Conservation (phyloP, 306 rosid species). For the Castanospermum australe region DNA sequence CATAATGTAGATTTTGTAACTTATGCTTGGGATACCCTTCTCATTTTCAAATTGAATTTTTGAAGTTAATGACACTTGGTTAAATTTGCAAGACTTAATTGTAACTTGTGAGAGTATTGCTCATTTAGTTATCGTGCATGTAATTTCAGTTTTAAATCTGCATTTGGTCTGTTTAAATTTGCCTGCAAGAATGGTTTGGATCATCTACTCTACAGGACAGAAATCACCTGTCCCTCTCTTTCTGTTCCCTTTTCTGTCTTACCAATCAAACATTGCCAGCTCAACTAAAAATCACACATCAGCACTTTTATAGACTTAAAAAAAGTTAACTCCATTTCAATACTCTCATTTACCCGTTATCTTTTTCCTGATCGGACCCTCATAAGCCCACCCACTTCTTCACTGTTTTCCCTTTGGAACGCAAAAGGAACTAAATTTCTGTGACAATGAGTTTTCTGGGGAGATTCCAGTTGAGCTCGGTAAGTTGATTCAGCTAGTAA, state of each 20-base stretch:
- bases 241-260: too few species aligned
- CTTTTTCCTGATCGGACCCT: too few species aligned
- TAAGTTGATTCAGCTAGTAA: constrained; percentile 38
- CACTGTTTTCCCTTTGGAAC: too few species aligned
- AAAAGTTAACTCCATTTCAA: too few species aligned
- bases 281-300: too few species aligned
- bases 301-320: too few species aligned
- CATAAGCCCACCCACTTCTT: too few species aligned
- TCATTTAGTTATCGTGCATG: neutral
- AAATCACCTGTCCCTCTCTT: too few species aligned
- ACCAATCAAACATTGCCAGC: too few species aligned
- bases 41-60: neutral
- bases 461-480: constrained; percentile 43
- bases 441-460: constrained; percentile 44
- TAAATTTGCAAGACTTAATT: neutral
- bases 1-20: neutral
- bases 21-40: neutral
- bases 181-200: neutral
- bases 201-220: too few species aligned
- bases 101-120: neutral
- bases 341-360: too few species aligned
- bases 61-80: neutral
- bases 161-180: neutral
- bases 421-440: constrained; percentile 34
- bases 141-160: neutral